These are phyloP conservation scores for Ziziphus jujuba DNA, from an alignment of 306 rosid genomes.

Conservation along the genomic window DNA sequence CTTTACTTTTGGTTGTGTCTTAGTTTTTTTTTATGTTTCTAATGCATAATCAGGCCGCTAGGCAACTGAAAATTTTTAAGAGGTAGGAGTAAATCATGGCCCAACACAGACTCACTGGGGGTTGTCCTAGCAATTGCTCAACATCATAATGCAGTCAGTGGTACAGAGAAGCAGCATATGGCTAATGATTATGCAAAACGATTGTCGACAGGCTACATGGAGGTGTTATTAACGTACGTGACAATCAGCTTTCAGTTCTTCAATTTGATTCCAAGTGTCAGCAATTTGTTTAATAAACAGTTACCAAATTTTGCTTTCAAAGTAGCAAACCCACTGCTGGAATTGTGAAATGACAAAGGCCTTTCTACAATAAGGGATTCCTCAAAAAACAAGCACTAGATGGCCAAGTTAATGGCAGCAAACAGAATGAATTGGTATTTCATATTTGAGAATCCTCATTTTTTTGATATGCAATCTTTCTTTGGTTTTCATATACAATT, in stretches of 20 bases:
- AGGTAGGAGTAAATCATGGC: constrained; percentile 64
- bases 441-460: no score
- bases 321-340: constrained; percentile 62
- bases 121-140: constrained; percentile 93
- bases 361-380: no score
- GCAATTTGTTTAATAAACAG: no score
- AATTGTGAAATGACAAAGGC: constrained; percentile 32
- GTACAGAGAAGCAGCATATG: constrained; percentile 90
- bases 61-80: constrained; percentile 81
- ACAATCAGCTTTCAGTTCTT: no score
- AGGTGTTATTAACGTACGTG: constrained; percentile 32
- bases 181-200: constrained; percentile 97
- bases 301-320: constrained; percentile 68
- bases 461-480: no score
- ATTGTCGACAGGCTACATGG: constrained; percentile 48
- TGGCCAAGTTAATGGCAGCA: no score
- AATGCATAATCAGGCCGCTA: constrained; percentile 69
- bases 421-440: no score
- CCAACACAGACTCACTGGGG: constrained; percentile 78
- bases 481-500: no score
- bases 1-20: neutral
- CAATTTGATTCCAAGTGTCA: no score
- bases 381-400: no score
- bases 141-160: constrained; percentile 91
- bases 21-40: neutral